phyloP scores from a whole-genome alignment of 345 rosid genomes.

The Eucalyptus tenuipes region DNA sequence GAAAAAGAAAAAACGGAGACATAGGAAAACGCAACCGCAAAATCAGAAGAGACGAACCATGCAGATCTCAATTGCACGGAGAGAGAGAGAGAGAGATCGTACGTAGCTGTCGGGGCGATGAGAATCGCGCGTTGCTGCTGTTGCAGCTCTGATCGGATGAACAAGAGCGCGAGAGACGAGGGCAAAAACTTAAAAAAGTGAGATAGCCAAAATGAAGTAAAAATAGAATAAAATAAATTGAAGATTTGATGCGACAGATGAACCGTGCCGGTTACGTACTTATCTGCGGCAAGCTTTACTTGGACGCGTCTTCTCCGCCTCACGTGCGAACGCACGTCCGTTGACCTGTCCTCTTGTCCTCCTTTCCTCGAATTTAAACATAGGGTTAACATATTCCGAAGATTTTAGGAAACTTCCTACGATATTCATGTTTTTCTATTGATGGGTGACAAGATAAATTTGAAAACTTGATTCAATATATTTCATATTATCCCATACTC shows the following conservation, averaged over 20 bases:
- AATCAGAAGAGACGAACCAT: not conserved
- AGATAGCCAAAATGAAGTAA: not conserved
- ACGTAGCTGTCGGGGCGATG: not conserved
- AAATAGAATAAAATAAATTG: too few species aligned
- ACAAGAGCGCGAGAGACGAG: not conserved
- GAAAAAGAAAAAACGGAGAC: not conserved
- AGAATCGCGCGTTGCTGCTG: not conserved
- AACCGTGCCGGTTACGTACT: not conserved
- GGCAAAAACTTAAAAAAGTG: fast-evolving
- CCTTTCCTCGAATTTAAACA: not conserved
- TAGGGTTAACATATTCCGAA: not conserved
- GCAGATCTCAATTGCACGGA: not conserved
- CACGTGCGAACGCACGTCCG: not conserved
- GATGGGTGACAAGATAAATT: not conserved
- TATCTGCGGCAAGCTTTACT: not conserved
- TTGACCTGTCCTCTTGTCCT: not conserved
- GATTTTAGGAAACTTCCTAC: not conserved
- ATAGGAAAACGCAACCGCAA: not conserved
- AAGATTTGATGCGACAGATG: not conserved
- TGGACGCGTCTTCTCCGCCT: not conserved
- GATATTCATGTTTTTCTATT: not conserved
- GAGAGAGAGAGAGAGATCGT: not conserved
- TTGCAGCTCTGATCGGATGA: not conserved
- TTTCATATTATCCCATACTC: not conserved
- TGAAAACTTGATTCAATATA: not conserved